Conservation (phyloP, 768 basidiomycete genomes). For the Lyophyllum decastes region DNA sequence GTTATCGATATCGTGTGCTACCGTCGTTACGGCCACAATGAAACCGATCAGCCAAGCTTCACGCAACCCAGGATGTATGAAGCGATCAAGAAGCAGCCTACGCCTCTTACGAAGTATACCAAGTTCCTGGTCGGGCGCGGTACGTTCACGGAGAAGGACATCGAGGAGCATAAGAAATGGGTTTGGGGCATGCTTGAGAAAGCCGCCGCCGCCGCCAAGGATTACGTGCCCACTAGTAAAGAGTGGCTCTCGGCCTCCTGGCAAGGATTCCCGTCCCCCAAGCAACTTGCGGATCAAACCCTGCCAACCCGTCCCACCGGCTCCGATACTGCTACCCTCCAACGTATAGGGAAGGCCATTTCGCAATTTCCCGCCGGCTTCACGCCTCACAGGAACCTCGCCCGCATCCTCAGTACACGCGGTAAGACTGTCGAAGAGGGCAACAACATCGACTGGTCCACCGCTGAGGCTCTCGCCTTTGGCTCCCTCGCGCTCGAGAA, state of each 20-base stretch:
- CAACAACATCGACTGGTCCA: slow-evolving; percentile 94
- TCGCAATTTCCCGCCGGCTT: slow-evolving; percentile 86
- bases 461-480: slow-evolving; percentile 96
- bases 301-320: slow-evolving; percentile 93
- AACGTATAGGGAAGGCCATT: slow-evolving; percentile 84
- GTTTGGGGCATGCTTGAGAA: slow-evolving; percentile 99
- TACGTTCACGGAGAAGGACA: slow-evolving; percentile 94
- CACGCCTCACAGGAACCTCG: slow-evolving; percentile 88
- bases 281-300: slow-evolving; percentile 89
- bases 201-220: slow-evolving; percentile 90
- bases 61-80: slow-evolving; percentile 99
- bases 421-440: slow-evolving; percentile 94
- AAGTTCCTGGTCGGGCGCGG: slow-evolving; percentile 88
- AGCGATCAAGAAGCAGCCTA: slow-evolving; percentile 92
- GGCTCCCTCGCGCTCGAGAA: slow-evolving; percentile 92
- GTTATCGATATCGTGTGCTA: slow-evolving; percentile 99
- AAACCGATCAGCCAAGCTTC: slow-evolving; percentile 98
- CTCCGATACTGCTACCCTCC: slow-evolving; percentile 69
- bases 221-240: slow-evolving; percentile 91
- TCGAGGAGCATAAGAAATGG: slow-evolving; percentile 99
- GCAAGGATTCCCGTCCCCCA: slow-evolving; percentile 98
- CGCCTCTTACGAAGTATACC: slow-evolving; percentile 88
- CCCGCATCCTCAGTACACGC: slow-evolving; percentile 84
- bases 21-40: slow-evolving; percentile 98
- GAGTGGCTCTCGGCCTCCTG: slow-evolving; percentile 99